These are phyloP conservation scores for Tuber brumale DNA, from an alignment of 495 filamentous ascomycete species.

Conservation along the genomic window DNA sequence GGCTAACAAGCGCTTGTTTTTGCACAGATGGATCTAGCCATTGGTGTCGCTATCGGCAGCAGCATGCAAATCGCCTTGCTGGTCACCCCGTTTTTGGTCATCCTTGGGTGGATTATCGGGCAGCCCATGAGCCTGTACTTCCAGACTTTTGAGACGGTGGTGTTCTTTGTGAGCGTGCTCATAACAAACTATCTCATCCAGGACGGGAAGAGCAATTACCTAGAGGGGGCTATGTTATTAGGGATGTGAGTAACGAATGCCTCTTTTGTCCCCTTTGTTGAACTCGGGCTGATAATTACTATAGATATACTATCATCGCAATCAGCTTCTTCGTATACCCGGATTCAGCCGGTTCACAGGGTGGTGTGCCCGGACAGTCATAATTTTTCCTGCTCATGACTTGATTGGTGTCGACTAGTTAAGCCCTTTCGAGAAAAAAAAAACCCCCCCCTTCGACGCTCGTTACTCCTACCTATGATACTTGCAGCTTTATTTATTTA, in stretches of 20 bases:
- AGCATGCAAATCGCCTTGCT: constrained; percentile 92
- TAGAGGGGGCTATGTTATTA: constrained; percentile 86
- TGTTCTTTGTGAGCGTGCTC: constrained; percentile 81
- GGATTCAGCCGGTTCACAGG: constrained; percentile 43
- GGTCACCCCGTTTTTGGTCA: constrained; percentile 83
- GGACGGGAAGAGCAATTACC: constrained; percentile 91
- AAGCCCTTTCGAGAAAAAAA: background rate
- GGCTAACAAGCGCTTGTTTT: background rate
- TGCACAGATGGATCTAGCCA: constrained; percentile 77
- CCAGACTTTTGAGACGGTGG: constrained; percentile 86
- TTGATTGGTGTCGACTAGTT: background rate
- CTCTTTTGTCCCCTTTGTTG: constrained; percentile 8
- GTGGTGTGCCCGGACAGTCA: background rate
- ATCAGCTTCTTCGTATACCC: constrained; percentile 88
- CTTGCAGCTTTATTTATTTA: too few relatives aligned
- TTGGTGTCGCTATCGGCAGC: constrained; percentile 87
- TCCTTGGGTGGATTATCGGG: constrained; percentile 82
- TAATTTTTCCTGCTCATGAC: background rate
- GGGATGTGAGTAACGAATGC: constrained; percentile 53
- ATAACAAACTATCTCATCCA: constrained; percentile 90
- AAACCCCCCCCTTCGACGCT: background rate
- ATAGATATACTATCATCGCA: constrained; percentile 72
- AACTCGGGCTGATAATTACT: constrained; percentile 33
- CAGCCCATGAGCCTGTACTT: constrained; percentile 87
- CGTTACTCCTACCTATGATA: background rate